A percentile compares a stretch with the other conserved stretches of the same genome.
Evolutionary conservation across 1,284 basidiomycete genomes (phyloP).

Genomic region (Inonotus obliquus): DNA sequence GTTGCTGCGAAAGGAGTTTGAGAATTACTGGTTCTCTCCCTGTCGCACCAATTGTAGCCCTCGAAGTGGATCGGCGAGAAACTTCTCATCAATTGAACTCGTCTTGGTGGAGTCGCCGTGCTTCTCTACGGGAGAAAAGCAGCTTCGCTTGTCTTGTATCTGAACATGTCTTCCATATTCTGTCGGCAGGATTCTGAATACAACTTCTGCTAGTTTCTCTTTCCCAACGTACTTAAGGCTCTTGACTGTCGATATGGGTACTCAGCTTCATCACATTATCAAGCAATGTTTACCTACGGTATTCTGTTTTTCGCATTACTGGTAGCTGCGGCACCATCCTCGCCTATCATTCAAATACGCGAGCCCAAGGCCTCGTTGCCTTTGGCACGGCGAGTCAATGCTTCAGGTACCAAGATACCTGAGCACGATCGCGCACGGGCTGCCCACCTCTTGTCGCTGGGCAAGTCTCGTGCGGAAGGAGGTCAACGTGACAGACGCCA

Average conservation of each 20-base stretch:
- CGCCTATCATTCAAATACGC: constrained; percentile 6
- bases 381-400: constrained; percentile 7
- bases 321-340: background rate
- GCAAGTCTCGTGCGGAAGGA: background rate
- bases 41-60: background rate
- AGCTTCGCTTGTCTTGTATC: background rate
- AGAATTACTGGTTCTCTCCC: background rate
- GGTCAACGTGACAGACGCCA: background rate
- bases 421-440: constrained; percentile 15
- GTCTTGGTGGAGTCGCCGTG: background rate
- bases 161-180: background rate
- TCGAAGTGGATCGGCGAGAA: background rate
- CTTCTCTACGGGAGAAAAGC: background rate
- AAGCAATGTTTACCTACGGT: background rate
- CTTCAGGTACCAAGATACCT: background rate
- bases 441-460: background rate
- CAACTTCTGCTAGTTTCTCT: background rate
- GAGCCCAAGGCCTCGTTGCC: constrained; percentile 7
- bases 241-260: background rate
- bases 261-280: background rate
- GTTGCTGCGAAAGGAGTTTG: background rate
- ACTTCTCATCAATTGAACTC: background rate
- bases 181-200: background rate
- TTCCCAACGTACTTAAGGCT: background rate
- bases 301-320: background rate